Percentiles rank a stretch among this genome's conserved stretches.
These are phyloP conservation scores for Dimargaris verticillata DNA, from an alignment of 192 early-diverging fungal species.

Conservation along the genomic window DNA sequence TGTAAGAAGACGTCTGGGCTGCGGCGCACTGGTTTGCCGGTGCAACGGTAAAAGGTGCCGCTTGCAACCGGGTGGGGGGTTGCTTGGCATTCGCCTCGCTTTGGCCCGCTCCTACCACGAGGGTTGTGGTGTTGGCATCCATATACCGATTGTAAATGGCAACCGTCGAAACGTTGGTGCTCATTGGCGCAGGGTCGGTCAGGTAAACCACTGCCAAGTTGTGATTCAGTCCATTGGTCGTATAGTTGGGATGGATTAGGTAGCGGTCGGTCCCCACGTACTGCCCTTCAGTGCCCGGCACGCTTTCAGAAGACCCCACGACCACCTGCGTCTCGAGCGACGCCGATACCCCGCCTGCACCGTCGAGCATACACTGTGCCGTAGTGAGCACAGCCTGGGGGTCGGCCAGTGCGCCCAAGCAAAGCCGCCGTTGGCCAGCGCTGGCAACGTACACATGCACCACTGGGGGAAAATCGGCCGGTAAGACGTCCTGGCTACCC, in stretches of 20 bases:
- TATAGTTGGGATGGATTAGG: conserved; percentile 7
- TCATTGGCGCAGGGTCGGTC: not conserved
- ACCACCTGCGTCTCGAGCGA: conserved; percentile 3
- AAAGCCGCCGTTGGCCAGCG: conserved; percentile 2
- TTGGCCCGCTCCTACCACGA: not conserved
- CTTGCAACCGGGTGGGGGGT: not conserved
- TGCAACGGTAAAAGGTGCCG: not conserved
- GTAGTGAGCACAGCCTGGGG: conserved; percentile 18
- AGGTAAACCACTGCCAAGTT: conserved; percentile 9
- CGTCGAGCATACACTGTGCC: conserved; percentile 20
- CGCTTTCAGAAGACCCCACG: conserved; percentile 4
- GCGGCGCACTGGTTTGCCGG: not conserved
- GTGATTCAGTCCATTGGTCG: conserved; percentile 5
- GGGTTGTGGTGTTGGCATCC: too few species aligned
- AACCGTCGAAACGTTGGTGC: not conserved
- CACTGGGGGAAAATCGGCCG: conserved; percentile 1
- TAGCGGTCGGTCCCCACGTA: not conserved
- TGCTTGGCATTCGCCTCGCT: not conserved
- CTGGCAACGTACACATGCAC: not conserved
- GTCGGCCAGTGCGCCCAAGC: conserved; percentile 18
- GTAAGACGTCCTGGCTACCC: not conserved
- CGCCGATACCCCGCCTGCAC: not conserved
- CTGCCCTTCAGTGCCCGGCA: not conserved
- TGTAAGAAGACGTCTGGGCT: not conserved
- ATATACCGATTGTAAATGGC: not conserved